Evolutionary conservation across 106 monocot genomes (phyloP), one percentile per base, ranked within the genome.

Genomic region (Dioscorea alata): DNA sequence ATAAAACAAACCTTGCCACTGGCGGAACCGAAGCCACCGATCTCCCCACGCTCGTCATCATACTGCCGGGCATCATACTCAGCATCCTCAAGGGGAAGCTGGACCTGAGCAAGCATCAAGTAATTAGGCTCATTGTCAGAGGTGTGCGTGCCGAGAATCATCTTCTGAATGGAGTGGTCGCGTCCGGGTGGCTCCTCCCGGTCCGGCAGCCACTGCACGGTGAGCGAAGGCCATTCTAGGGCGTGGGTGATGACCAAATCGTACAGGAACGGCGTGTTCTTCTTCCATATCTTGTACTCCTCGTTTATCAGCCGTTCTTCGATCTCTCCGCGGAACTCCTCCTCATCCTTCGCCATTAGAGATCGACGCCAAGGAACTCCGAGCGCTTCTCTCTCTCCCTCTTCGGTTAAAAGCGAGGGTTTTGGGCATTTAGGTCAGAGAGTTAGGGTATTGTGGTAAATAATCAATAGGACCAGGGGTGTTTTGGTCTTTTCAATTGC

Each of bases 281-380:
- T 99, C 90, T 99, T 99, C 99, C 99, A 99, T 68, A 99, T 99
- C 85, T 99, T 99, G 87, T 99, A 99, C 89, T 99, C 99, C 75
- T 99, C 99, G 83, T 99, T 99, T 63, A 99, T 93, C 69, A 90
- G 75, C 65, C 93, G 71, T 75, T 93, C 93, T 77, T 93, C 99
- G 20, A 90, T 80, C 80, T 93, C 99, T 31, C 86, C 85, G 16
- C 99, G 82, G 78, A 90, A 83, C 42, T 87, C 92, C 42, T 99
- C 93, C 53, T 90, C 92, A 62, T 84, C 92, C 70, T 85, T 87
- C 71, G 81, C 88, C 88, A 91, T 91, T 19, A 25, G 66, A 18
- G 48, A 14, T 16, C 13, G 23, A 18, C 25, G 19, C 18, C 32
- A 5, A 54, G 18, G 54, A 16, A 19, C 54, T 19, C 54, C 19